Evolutionary conservation across 2,329 filamentous ascomycete genomes (phyloP).

Genomic region (Catunica adiposa): DNA sequence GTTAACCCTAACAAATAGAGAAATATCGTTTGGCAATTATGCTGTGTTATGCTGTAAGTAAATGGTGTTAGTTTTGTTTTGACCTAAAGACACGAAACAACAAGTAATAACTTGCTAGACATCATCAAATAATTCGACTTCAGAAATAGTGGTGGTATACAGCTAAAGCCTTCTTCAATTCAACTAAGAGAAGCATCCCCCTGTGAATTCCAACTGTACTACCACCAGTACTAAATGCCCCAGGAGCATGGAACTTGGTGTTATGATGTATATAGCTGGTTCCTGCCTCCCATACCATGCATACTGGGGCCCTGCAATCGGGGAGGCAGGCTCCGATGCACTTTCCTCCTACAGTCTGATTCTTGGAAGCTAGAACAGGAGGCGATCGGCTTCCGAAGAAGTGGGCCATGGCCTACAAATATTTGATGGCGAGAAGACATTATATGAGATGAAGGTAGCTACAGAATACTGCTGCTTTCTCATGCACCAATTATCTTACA

Average conservation of each 20-base stretch:
- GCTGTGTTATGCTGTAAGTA: too few species aligned
- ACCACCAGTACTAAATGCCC: neutral
- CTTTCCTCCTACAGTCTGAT: neutral
- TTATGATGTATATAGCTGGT: neutral
- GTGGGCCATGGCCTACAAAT: neutral
- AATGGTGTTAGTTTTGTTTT: too few species aligned
- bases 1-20: too few species aligned
- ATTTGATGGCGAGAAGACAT: too few species aligned
- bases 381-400: neutral
- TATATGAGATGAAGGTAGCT: too few species aligned
- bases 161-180: neutral
- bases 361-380: neutral
- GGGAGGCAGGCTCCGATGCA: slow-evolving; percentile 2
- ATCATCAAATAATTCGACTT: too few species aligned
- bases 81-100: too few species aligned
- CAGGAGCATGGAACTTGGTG: neutral
- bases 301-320: neutral
- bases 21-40: too few species aligned
- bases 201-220: neutral
- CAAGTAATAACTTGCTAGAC: too few species aligned
- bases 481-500: too few species aligned
- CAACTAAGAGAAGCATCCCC: neutral
- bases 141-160: too few species aligned
- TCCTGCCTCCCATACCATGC: slow-evolving; percentile 1
- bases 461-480: too few species aligned